phyloP scores from a whole-genome alignment of 1,284 basidiomycete species.

The Puccinia coronata region DNA sequence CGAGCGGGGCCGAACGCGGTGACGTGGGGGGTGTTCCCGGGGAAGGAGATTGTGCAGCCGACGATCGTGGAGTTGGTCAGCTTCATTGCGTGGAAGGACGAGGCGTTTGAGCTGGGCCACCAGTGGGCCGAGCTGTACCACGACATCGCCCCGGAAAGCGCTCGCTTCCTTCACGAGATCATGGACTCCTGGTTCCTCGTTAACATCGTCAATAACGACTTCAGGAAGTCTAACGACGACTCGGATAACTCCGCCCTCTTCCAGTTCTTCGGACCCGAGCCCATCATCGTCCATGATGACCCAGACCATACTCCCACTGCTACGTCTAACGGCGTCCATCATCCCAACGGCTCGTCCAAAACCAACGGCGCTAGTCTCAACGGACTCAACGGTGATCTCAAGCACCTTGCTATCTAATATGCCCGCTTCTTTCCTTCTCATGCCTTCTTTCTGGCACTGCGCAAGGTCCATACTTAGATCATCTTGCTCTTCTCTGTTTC shows the following conservation, averaged over 20 bases:
- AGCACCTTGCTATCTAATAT: not conserved
- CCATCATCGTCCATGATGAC: conserved; percentile 8
- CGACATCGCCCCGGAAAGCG: conserved; percentile 45
- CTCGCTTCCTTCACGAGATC: conserved; percentile 4
- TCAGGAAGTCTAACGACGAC: conserved; percentile 35
- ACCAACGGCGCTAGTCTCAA: not conserved
- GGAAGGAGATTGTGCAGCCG: conserved; percentile 95
- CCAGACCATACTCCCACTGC: not conserved
- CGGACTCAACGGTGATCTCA: not conserved
- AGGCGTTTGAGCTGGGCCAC: conserved; percentile 57
- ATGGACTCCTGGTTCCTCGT: conserved; percentile 50
- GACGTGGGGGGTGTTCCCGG: conserved; percentile 99
- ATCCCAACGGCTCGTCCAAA: not conserved
- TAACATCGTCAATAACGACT: conserved; percentile 56
- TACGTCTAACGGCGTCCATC: not conserved
- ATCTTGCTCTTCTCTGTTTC: not conserved
- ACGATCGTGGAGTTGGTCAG: conserved; percentile 96
- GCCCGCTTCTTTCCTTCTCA: no score
- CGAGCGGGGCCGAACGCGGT: conserved; percentile 95
- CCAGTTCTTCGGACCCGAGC: conserved; percentile 40
- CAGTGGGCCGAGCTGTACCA: conserved; percentile 56
- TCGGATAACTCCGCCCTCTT: conserved; percentile 7
- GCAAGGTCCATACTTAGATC: no score
- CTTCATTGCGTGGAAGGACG: conserved; percentile 85
- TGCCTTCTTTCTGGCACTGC: no score